Evolutionary conservation across 352 stramenopile species (phyloP).

Genomic region (Blastocystis sp.): DNA sequence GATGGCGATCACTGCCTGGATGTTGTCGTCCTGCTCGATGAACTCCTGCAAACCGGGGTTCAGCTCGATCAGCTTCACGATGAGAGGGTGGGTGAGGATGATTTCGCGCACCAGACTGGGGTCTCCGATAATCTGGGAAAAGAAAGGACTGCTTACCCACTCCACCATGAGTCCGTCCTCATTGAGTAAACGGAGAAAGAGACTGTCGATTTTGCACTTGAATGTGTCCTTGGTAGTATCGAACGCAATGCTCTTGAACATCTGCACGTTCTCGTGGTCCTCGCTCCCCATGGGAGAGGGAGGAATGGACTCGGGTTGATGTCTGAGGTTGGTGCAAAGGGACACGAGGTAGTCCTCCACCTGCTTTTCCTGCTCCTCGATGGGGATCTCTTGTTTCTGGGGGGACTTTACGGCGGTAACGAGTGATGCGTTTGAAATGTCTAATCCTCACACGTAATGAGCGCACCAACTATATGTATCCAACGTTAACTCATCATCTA

Average conservation of each 20-base stretch:
- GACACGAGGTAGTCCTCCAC: conserved; percentile 52
- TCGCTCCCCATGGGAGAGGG: neutral
- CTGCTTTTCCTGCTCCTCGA: conserved; percentile 60
- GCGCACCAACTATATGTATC: conserved; percentile 7
- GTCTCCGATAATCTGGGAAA: conserved; percentile 5
- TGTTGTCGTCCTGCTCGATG: conserved; percentile 17
- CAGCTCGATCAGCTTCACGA: conserved; percentile 27
- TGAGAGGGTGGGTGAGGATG: conserved; percentile 28
- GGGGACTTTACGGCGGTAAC: conserved; percentile 11
- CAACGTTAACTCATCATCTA: conserved; percentile 34
- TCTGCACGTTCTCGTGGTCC: neutral
- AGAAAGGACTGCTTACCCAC: neutral
- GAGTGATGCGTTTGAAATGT: conserved; percentile 26
- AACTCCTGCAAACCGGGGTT: conserved; percentile 26
- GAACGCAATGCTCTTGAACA: neutral
- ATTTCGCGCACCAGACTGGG: neutral
- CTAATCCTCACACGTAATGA: neutral
- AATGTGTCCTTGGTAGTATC: neutral
- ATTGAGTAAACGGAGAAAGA: neutral
- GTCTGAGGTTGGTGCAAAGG: neutral
- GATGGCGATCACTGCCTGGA: neutral
- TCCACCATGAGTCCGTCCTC: conserved; percentile 22
- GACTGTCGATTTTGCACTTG: neutral
- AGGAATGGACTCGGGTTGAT: neutral
- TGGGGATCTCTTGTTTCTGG: neutral